Base-by-base conservation (phyloP, 2,329 filamentous ascomycete genomes). In the Cercospora sesami region DNA sequence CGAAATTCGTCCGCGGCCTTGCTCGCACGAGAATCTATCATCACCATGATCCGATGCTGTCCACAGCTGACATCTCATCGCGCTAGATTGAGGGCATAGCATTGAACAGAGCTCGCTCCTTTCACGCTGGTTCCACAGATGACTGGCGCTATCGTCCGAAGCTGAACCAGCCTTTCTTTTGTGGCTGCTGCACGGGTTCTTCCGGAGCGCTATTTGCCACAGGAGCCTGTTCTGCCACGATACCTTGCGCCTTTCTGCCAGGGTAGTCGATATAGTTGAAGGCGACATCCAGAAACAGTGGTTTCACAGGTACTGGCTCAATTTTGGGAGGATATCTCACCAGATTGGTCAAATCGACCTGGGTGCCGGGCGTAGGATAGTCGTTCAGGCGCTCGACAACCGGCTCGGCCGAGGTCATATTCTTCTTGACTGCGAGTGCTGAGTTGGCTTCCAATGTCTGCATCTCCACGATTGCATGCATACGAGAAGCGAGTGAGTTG, bases 241-340 rank as follows among this genome's bases (percentile, higher is more conserved):
- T 63, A 55, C 63, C 69, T 59, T 71, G 71, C 5, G 69, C 72
- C 64, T 73, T 75, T 73, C 88, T 88, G 36, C 89, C 89, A 0
- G 94, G 93, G 77, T 99, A 99, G 60, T 93, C 89, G 70, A 99
- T 94, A 78, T 97, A 98, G 78, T 98, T 98, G 91, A 93, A 99
- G 9, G 95, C 95, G 7, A 97, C 90, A 77, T 99, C 95, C 68
- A 98, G 87, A 84, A 98, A 98, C 36, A 98, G 85, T 30, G 95
- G 95, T 83, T 99, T 99, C 63, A 97, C 90, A 0, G 95, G 93
- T 45, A 98, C 88, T 1, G 91, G 86, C 69, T 92, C 88, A 72
- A 97, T 82, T 77, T 89, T 91, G 1, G 94, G 94, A 12, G 95
- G 95, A 79, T 94, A 97, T 4, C 89, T 87, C 58, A 98, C 94